A percentile compares a stretch with the other conserved stretches of the same genome.
These are phyloP conservation scores for Monosporascus sp. DNA, from an alignment of 2,329 filamentous ascomycete genomes.

Conservation along the genomic window DNA sequence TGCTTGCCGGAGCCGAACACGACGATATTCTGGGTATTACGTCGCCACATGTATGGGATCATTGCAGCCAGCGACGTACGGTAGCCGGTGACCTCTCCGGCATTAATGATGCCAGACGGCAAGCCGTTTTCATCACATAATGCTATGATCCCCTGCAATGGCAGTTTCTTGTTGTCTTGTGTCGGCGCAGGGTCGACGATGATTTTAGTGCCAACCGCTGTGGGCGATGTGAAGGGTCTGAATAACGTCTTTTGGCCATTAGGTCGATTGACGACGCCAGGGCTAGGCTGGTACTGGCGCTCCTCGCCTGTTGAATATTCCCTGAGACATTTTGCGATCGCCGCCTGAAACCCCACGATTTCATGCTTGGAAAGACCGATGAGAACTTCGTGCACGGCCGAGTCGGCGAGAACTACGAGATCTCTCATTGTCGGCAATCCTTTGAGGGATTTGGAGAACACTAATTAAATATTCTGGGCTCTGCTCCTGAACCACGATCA, in stretches of 20 bases:
- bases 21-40: no score
- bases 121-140: conserved; percentile 14
- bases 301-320: conserved; percentile 33
- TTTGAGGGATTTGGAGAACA: neutral
- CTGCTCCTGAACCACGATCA: neutral
- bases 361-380: neutral
- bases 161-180: conserved; percentile 1
- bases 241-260: conserved; percentile 61
- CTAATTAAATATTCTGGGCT: no score
- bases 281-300: conserved; percentile 56
- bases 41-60: no score
- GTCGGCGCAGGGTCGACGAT: conserved; percentile 34
- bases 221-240: conserved; percentile 60
- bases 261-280: conserved; percentile 54
- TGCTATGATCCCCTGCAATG: neutral
- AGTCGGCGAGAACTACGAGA: neutral
- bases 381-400: neutral
- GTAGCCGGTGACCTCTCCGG: no score
- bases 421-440: neutral
- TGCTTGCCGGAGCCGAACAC: no score
- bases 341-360: neutral
- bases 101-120: no score
- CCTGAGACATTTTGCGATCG: neutral
- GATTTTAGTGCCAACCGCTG: conserved; percentile 60
- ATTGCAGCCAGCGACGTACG: no score